Evolutionary conservation across 768 basidiomycete genomes (phyloP), one percentile per base, ranked within the genome.

Genomic region (Termitomyces sp.): DNA sequence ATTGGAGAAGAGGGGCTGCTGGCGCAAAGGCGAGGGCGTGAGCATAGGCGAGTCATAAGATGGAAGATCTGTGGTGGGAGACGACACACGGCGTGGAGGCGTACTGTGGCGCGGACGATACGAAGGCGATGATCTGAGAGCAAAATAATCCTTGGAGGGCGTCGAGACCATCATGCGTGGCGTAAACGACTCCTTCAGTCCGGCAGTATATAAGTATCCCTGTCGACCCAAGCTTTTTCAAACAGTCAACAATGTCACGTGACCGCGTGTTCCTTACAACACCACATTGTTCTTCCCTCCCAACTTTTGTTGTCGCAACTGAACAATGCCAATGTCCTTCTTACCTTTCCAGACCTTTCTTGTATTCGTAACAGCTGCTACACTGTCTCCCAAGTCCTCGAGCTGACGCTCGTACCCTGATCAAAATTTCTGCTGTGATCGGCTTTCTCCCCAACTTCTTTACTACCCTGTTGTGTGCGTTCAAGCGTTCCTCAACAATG

Each of bases 21-120:
- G 74, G 51, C 79, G 74, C 57, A 83, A 75, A 11, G 84, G 84
- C 5, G 86, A 87, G 21, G 86, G 83, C 1, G 84, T 81, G 46
- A 82, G 74, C 79, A 85, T 80, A 44, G 83, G 79, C 32, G 81
- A 78, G 62, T 80, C 79, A 61, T 74, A 79, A 41, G 75, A 70
- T 34, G 70, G 54, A 32, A 61, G 48, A 37, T 58, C 56, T 14
- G 62, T 42, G 37, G 64, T 54, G n/a, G 68, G 65, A 42, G 66
- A 65, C 46, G 65, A 65, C 50, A 54, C 53, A 49, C 60, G 68
- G 53, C 67, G 66, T 47, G 74, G 71, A 12, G 71, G 72, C 10
- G 72, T 72, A 58, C 61, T 72, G 53, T 70, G 70, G 58, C 68
- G 64, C 5, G 48, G 11, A 5, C 48, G 48, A 14, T n/a, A 43